phyloP scores from a whole-genome alignment of 495 filamentous ascomycete genomes.

The Tricharina praecox region DNA sequence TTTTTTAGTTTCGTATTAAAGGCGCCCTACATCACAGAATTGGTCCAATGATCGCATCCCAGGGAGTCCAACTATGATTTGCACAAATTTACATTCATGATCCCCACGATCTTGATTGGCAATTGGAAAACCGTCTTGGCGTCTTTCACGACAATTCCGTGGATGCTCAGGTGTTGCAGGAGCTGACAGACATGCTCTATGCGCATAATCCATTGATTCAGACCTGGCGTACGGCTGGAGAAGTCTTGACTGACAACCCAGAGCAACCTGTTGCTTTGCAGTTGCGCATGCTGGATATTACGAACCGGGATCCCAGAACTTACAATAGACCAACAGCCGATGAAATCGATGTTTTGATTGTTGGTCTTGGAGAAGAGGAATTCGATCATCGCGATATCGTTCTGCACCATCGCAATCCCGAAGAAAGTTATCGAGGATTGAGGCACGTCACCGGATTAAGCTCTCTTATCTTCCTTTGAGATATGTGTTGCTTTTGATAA shows the following conservation, averaged over 20 bases:
- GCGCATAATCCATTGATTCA: background rate
- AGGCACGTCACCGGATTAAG: background rate
- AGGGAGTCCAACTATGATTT: background rate
- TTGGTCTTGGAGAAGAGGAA: background rate
- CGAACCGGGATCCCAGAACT: background rate
- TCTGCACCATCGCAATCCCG: background rate
- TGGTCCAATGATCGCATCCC: background rate
- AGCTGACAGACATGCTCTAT: background rate
- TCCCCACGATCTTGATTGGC: background rate
- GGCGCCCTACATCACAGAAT: background rate
- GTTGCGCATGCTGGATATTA: background rate
- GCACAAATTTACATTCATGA: background rate
- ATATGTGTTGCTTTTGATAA: background rate
- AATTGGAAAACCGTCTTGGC: background rate
- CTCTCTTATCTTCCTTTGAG: background rate
- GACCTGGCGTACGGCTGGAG: background rate
- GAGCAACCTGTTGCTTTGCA: background rate
- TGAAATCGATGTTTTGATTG: background rate
- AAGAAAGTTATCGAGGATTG: background rate
- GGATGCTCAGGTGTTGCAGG: background rate
- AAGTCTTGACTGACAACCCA: background rate
- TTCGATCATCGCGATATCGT: background rate
- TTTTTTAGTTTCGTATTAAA: background rate
- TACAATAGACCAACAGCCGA: background rate
- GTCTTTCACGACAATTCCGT: background rate